Evolutionary conservation across 106 monocot species (phyloP).

Genomic region (Agapanthus africanus): DNA sequence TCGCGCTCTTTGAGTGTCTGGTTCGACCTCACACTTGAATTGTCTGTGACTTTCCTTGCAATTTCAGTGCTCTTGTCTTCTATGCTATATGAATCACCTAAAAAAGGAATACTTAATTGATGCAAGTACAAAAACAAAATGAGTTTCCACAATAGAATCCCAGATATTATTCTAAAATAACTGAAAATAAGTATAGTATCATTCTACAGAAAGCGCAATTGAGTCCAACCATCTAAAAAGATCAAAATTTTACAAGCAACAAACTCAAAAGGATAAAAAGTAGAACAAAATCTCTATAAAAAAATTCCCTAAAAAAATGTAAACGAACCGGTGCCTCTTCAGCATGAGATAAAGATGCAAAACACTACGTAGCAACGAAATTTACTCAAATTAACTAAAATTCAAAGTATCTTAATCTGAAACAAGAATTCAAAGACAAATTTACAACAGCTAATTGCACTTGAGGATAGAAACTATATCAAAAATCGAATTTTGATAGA

Average conservation of each 20-base stretch:
- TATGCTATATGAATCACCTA: slow-evolving; percentile 21
- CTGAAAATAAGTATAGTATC: background rate
- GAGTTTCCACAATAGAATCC: background rate
- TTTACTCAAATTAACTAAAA: too few relatives aligned
- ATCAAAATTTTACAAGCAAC: too few relatives aligned
- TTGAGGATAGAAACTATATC: background rate
- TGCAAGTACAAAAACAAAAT: background rate
- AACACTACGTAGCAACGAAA: too few relatives aligned
- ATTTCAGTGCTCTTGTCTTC: slow-evolving; percentile 55
- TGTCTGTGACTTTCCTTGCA: slow-evolving; percentile 76
- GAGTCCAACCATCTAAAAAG: background rate
- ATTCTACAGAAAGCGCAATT: background rate
- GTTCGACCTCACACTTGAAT: slow-evolving; percentile 91
- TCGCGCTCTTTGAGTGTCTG: slow-evolving; percentile 91
- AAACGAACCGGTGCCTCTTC: too few relatives aligned
- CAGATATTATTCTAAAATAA: background rate
- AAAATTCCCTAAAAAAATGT: too few relatives aligned
- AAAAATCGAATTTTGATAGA: background rate
- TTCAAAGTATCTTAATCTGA: too few relatives aligned
- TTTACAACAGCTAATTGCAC: background rate
- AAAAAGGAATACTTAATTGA: background rate
- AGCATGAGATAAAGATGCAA: too few relatives aligned
- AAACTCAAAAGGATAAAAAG: too few relatives aligned
- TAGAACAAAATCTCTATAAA: too few relatives aligned
- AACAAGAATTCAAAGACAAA: too few relatives aligned